These are phyloP conservation scores for Brasenia schreberi DNA, from an alignment of 164 flowering plant genomes.

Conservation along the genomic window DNA sequence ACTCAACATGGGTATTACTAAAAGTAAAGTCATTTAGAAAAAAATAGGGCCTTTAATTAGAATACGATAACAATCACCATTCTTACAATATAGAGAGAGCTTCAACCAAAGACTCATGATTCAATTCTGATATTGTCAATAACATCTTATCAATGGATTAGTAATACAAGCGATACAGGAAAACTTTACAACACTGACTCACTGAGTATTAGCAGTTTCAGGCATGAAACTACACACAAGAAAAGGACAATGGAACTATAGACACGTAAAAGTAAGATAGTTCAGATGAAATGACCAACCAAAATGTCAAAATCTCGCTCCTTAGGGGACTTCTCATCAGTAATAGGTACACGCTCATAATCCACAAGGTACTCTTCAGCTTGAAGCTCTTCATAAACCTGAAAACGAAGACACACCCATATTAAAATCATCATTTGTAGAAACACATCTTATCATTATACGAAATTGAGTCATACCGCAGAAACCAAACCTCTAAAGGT, in stretches of 20 bases:
- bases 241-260: neutral
- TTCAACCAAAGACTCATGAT: too few relatives aligned
- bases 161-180: too few relatives aligned
- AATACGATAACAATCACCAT: too few relatives aligned
- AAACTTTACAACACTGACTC: too few relatives aligned
- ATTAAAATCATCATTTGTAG: neutral
- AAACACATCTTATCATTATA: neutral
- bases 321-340: constrained; percentile 94
- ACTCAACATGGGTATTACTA: too few relatives aligned
- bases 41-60: too few relatives aligned
- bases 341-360: constrained; percentile 90
- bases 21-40: too few relatives aligned
- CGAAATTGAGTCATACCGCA: neutral
- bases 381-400: constrained; percentile 84
- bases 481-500: constrained; percentile 58
- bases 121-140: too few relatives aligned
- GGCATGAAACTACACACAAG: neutral
- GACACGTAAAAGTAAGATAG: neutral
- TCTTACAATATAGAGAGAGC: too few relatives aligned
- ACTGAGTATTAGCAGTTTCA: too few relatives aligned
- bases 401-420: constrained; percentile 3
- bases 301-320: constrained; percentile 87
- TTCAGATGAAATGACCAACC: constrained; percentile 28
- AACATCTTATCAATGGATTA: too few relatives aligned
- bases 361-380: constrained; percentile 63